phyloP scores from a whole-genome alignment of 306 rosid genomes.

The Ormosia emarginata region DNA sequence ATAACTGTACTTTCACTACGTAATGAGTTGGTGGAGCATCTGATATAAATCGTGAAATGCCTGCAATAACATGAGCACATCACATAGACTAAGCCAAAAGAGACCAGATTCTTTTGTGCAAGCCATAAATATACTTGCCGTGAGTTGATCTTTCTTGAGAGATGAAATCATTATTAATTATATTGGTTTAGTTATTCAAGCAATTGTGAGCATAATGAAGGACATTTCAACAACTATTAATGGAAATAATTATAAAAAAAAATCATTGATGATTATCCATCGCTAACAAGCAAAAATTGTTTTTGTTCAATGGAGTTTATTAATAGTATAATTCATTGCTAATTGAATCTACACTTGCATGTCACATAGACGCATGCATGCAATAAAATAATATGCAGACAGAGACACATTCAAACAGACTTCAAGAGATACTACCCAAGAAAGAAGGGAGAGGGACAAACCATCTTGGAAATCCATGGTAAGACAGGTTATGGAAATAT shows the following conservation, averaged over 20 bases:
- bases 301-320: neutral
- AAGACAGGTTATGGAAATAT: neutral
- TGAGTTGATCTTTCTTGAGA: neutral
- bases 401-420: neutral
- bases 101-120: neutral
- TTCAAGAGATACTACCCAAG: neutral
- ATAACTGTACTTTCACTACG: conserved; percentile 25
- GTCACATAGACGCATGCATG: neutral
- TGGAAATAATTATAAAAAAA: neutral
- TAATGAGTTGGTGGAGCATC: conserved; percentile 44
- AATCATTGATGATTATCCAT: neutral
- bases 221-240: neutral
- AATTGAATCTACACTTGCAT: too few species aligned
- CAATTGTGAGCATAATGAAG: neutral
- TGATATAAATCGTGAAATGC: conserved; percentile 28
- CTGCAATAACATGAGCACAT: conserved; percentile 21
- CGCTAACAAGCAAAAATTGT: neutral
- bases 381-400: neutral
- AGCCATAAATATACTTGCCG: neutral
- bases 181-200: neutral
- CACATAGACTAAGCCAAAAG: neutral
- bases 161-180: neutral
- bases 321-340: neutral
- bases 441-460: neutral
- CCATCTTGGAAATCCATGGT: conserved; percentile 22